phyloP scores from a whole-genome alignment of 139 green algal species.

The Zygnema circumcarinatum region DNA sequence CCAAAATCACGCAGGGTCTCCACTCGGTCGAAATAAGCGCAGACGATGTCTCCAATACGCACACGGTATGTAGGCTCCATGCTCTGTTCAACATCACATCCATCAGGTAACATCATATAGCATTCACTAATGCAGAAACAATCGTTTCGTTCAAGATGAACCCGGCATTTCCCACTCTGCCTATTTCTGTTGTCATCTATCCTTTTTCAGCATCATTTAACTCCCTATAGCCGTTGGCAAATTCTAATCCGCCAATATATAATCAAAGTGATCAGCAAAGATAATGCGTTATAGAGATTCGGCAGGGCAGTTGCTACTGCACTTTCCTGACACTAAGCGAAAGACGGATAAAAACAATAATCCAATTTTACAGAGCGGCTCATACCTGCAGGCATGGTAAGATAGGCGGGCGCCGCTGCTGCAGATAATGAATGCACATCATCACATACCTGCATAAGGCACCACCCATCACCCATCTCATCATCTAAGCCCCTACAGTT shows the following conservation, averaged over 20 bases:
- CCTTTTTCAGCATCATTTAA: no score
- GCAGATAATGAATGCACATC: slow-evolving; percentile 88
- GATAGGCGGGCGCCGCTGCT: slow-evolving; percentile 78
- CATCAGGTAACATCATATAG: background rate
- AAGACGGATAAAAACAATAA: slow-evolving; percentile 1
- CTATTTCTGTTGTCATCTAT: no score
- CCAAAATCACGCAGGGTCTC: slow-evolving; percentile 74
- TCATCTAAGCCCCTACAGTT: no score
- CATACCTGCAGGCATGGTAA: slow-evolving; percentile 73
- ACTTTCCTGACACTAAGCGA: no score
- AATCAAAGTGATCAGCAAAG: no score
- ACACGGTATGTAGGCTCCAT: slow-evolving; percentile 39
- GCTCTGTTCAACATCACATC: background rate
- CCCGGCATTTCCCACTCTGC: background rate
- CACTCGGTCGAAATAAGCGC: slow-evolving; percentile 78
- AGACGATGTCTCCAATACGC: slow-evolving; percentile 58
- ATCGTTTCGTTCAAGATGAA: background rate
- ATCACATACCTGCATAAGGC: slow-evolving; percentile 76
- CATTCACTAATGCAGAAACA: background rate
- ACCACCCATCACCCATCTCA: background rate
- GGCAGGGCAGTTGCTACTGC: no score
- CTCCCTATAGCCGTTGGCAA: no score
- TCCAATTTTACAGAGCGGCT: no score
- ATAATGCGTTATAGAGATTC: no score
- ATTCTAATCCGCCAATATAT: no score